phyloP scores from a whole-genome alignment of 2,329 filamentous ascomycete species.

The Bimuria novae-zelandiae region DNA sequence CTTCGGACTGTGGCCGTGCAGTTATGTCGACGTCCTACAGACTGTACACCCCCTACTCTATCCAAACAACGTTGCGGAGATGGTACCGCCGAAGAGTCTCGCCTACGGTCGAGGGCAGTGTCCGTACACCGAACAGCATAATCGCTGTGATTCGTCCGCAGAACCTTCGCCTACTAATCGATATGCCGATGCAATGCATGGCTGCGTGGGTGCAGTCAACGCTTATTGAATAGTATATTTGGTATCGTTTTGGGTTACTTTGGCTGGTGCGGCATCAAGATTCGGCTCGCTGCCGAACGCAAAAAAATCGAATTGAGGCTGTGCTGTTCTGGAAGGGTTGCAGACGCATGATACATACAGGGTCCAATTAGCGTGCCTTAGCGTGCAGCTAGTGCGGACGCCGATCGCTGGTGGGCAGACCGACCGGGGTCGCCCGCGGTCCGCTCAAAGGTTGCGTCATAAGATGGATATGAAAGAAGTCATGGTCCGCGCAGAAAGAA shows the following conservation, averaged over 20 bases:
- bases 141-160: not conserved
- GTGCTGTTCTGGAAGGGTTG: too few species aligned
- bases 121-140: not conserved
- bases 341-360: too few species aligned
- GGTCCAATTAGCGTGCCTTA: too few species aligned
- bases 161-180: conserved; percentile 1
- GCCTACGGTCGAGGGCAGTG: conserved; percentile 1
- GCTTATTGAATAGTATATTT: conserved; percentile 10
- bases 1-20: not conserved
- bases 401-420: conserved; percentile 9
- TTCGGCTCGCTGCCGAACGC: conserved; percentile 9
- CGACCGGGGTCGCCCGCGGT: not conserved
- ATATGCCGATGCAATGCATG: not conserved
- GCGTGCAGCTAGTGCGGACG: too few species aligned
- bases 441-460: conserved; percentile 15
- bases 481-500: conserved; percentile 25
- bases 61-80: not conserved
- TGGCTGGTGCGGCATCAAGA: not conserved
- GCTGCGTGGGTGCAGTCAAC: not conserved
- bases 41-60: too few species aligned
- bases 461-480: conserved; percentile 30
- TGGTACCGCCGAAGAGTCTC: not conserved
- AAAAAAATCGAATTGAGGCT: not conserved
- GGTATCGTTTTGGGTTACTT: not conserved
- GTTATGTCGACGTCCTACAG: not conserved